phyloP scores from a whole-genome alignment of 306 rosid species.

The Hippophae tibetana region DNA sequence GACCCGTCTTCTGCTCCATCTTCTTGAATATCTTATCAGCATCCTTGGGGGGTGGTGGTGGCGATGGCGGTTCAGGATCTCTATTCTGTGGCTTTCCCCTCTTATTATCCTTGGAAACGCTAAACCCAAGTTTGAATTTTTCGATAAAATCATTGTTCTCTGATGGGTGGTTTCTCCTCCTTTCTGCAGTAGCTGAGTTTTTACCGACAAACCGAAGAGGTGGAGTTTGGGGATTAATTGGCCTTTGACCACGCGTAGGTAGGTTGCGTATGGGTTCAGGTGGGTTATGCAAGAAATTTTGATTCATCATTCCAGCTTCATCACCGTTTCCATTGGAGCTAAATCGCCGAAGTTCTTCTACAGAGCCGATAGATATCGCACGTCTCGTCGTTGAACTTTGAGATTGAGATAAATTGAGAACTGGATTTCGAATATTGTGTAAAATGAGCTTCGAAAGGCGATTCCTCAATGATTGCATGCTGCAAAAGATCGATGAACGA shows the following conservation, averaged over 20 bases:
- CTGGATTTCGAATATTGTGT: constrained; percentile 12
- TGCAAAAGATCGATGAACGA: background rate
- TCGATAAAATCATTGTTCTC: constrained; percentile 58
- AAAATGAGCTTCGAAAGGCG: constrained; percentile 22
- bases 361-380: background rate
- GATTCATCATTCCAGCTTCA: constrained; percentile 4
- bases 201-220: constrained; percentile 21
- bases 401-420: constrained; percentile 9
- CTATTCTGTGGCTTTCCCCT: constrained; percentile 19
- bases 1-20: constrained; percentile 78
- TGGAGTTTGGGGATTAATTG: constrained; percentile 12
- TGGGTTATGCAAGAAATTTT: constrained; percentile 6
- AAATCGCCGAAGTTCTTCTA: constrained; percentile 25
- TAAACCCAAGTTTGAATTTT: constrained; percentile 46
- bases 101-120: constrained; percentile 23
- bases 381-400: background rate
- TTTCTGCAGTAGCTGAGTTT: constrained; percentile 12
- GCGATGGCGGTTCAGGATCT: constrained; percentile 15
- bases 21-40: constrained; percentile 77
- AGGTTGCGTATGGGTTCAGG: constrained; percentile 33
- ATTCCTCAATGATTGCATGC: constrained; percentile 22
- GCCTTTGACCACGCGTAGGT: constrained; percentile 27
- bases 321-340: constrained; percentile 27
- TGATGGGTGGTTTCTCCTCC: constrained; percentile 20
- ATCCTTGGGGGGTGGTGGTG: constrained; percentile 38